These are phyloP conservation scores for Penicillium sp. DNA, from an alignment of 2,329 filamentous ascomycete genomes.

Conservation along the genomic window DNA sequence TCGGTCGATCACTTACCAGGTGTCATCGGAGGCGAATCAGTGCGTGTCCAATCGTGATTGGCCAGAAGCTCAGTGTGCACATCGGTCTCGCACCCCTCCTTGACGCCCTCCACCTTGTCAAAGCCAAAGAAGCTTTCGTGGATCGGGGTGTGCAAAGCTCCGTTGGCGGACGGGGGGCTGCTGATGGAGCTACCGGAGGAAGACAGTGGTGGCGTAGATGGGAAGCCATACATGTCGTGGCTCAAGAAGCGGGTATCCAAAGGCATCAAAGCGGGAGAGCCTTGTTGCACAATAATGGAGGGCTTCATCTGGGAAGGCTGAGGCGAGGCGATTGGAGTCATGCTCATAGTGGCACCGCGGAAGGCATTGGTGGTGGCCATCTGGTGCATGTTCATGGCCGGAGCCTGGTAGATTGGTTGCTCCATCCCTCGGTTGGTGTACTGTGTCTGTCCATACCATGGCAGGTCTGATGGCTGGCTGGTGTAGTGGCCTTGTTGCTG, in stretches of 20 bases:
- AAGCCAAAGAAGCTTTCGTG: conserved; percentile 76
- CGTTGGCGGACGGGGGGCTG: conserved; percentile 76
- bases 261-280: conserved; percentile 56
- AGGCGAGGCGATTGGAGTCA: conserved; percentile 74
- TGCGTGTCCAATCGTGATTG: conserved; percentile 72
- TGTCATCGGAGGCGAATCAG: conserved; percentile 81
- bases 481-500: conserved; percentile 78
- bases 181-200: conserved; percentile 80
- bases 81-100: conserved; percentile 71
- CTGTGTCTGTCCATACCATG: conserved; percentile 46
- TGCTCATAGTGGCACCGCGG: conserved; percentile 39
- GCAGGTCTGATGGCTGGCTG: conserved; percentile 57
- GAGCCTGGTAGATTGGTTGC: conserved; percentile 41
- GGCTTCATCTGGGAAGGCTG: conserved; percentile 74
- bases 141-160: conserved; percentile 78
- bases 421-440: conserved; percentile 24
- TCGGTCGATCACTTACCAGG: conserved; percentile 67
- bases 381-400: conserved; percentile 47
- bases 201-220: conserved; percentile 84
- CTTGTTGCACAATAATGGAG: conserved; percentile 65
- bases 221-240: conserved; percentile 68
- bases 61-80: conserved; percentile 72
- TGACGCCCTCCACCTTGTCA: conserved; percentile 66
- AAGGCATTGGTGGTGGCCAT: conserved; percentile 45
- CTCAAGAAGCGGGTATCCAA: conserved; percentile 74